A percentile compares a stretch with the other conserved stretches of the same genome.
These are phyloP conservation scores for Geotrichum restrictum DNA, from an alignment of 1,139 yeast species.

Conservation along the genomic window DNA sequence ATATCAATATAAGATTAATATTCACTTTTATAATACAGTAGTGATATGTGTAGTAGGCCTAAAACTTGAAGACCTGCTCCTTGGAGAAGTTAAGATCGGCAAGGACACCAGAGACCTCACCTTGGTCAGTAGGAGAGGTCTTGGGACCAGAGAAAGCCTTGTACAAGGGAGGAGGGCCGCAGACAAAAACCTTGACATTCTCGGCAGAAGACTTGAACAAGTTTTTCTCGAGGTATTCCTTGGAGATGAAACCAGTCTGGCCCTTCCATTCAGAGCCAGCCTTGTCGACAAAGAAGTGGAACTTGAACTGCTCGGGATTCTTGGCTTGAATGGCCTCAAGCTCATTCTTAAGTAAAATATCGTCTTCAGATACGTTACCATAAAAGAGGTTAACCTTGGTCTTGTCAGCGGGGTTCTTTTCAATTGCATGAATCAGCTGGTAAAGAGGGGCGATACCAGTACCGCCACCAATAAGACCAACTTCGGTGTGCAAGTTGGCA, in stretches of 20 bases:
- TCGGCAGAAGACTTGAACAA: conserved; percentile 55
- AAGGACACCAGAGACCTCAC: conserved; percentile 84
- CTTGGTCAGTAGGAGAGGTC: conserved; percentile 86
- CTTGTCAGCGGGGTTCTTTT: conserved; percentile 70
- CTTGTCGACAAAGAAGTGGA: conserved; percentile 77
- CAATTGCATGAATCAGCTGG: conserved; percentile 56
- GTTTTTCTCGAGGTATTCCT: conserved; percentile 56
- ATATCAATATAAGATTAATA: too few relatives aligned
- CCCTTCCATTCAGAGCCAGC: conserved; percentile 52
- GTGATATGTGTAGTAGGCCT: too few relatives aligned
- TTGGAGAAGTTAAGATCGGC: conserved; percentile 83
- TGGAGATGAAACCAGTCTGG: conserved; percentile 64
- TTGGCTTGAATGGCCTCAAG: conserved; percentile 61
- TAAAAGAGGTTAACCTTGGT: conserved; percentile 77
- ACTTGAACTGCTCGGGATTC: conserved; percentile 70
- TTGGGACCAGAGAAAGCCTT: conserved; percentile 83
- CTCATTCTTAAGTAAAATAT: conserved; percentile 73
- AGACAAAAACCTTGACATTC: conserved; percentile 69
- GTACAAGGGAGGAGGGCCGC: conserved; percentile 89
- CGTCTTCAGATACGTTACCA: conserved; percentile 73
- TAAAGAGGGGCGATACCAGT: conserved; percentile 93
- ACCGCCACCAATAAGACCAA: conserved; percentile 92
- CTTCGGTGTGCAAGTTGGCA: conserved; percentile 73
- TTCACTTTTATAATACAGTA: too few relatives aligned
- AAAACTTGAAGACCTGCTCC: conserved; percentile 79